Conservation (phyloP, 2,329 filamentous ascomycete species). For the Aspergillus quadricinctus region DNA sequence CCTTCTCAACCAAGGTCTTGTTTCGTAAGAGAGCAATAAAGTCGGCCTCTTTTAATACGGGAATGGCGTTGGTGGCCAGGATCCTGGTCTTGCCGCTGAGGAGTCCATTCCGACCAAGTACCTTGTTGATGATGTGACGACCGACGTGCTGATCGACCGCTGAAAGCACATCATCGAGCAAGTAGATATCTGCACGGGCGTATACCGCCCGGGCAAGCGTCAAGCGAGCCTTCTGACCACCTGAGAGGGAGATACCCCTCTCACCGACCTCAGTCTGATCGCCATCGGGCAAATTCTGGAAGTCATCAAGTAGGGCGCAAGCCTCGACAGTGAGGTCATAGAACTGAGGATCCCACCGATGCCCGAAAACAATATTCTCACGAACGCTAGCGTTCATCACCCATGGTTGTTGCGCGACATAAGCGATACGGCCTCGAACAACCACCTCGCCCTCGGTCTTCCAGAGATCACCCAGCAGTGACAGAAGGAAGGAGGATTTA, state of each 20-base stretch:
- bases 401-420: slow-evolving; percentile 91
- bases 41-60: slow-evolving; percentile 82
- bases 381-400: slow-evolving; percentile 97
- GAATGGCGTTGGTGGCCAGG: slow-evolving; percentile 90
- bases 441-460: slow-evolving; percentile 80
- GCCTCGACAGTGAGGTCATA: slow-evolving; percentile 91
- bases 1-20: slow-evolving; percentile 76
- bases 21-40: slow-evolving; percentile 82
- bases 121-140: slow-evolving; percentile 88
- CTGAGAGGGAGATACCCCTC: slow-evolving; percentile 90
- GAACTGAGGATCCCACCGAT: slow-evolving; percentile 87
- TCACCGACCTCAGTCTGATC: slow-evolving; percentile 97
- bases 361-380: slow-evolving; percentile 95
- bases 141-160: slow-evolving; percentile 99
- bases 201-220: slow-evolving; percentile 93
- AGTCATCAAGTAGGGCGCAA: slow-evolving; percentile 87
- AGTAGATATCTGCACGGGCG: slow-evolving; percentile 90
- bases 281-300: slow-evolving; percentile 85
- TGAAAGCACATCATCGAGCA: slow-evolving; percentile 89
- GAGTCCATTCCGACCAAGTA: slow-evolving; percentile 79
- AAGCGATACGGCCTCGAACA: slow-evolving; percentile 77
- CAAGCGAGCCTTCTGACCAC: slow-evolving; percentile 91
- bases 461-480: slow-evolving; percentile 86
- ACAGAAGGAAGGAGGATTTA: slow-evolving; percentile 88
- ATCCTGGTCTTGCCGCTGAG: slow-evolving; percentile 83